These are phyloP conservation scores for Elsinoe fawcettii DNA, from an alignment of 2,329 filamentous ascomycete species.

Conservation along the genomic window DNA sequence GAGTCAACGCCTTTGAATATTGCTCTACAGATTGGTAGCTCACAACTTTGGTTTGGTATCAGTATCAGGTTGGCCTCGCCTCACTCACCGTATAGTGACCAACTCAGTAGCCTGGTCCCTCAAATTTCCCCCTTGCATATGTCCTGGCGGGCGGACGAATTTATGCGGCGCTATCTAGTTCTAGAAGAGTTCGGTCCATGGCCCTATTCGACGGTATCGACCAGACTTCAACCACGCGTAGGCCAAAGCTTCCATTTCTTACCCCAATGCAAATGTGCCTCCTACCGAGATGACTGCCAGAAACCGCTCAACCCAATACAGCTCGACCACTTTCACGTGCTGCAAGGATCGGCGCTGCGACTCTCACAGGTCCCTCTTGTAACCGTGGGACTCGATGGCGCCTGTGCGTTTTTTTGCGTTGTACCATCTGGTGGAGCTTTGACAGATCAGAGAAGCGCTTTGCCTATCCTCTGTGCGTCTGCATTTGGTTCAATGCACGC, in stretches of 20 bases:
- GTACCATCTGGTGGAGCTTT: constrained; percentile 14
- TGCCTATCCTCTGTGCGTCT: constrained; percentile 12
- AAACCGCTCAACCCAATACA: constrained; percentile 8
- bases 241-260: constrained; percentile 15
- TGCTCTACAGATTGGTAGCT: neutral
- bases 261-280: constrained; percentile 4
- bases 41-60: neutral
- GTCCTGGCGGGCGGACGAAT: constrained; percentile 1
- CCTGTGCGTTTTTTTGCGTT: constrained; percentile 1
- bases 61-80: constrained; percentile 4
- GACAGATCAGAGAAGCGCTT: constrained; percentile 15
- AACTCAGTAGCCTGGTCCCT: neutral
- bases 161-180: constrained; percentile 8
- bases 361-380: neutral
- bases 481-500: constrained; percentile 16
- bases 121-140: constrained; percentile 14
- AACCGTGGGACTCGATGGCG: constrained; percentile 7
- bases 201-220: constrained; percentile 14
- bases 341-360: constrained; percentile 8
- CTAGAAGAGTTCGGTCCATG: constrained; percentile 14
- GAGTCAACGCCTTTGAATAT: neutral
- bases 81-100: constrained; percentile 2
- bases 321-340: constrained; percentile 11
- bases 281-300: constrained; percentile 16
- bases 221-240: constrained; percentile 14